phyloP scores from a whole-genome alignment of 352 stramenopile genomes.

The Globisporangium recalcitrans region DNA sequence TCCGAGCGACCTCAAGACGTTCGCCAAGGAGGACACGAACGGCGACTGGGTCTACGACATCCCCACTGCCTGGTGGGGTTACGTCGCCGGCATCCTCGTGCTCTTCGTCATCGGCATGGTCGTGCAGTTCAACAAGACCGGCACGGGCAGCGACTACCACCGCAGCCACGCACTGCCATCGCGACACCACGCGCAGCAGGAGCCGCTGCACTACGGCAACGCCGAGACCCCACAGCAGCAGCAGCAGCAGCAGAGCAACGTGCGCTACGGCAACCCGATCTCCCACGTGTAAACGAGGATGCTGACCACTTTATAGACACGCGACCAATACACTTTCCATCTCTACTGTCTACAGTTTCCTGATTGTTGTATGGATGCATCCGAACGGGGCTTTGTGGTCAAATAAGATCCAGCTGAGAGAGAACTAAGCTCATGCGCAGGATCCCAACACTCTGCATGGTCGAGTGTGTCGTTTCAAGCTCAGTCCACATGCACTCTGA shows the following conservation, averaged over 20 bases:
- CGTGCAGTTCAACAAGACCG: conserved; percentile 63
- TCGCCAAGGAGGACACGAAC: conserved; percentile 30
- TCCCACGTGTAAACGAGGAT: conserved; percentile 9
- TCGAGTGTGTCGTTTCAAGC: not conserved
- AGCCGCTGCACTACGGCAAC: conserved; percentile 1
- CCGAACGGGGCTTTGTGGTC: too few relatives aligned
- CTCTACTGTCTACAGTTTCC: not conserved
- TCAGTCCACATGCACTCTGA: not conserved
- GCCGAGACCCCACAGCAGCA: conserved; percentile 11
- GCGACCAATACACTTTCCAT: not conserved
- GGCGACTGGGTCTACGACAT: conserved; percentile 49
- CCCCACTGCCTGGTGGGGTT: conserved; percentile 54
- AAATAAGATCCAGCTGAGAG: too few relatives aligned
- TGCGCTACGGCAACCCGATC: conserved; percentile 16
- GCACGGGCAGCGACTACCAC: conserved; percentile 20
- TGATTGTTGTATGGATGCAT: too few relatives aligned
- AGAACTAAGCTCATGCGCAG: not conserved
- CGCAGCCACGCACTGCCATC: conserved; percentile 8
- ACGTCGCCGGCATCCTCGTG: conserved; percentile 45
- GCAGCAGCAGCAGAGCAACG: conserved; percentile 9
- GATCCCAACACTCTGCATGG: not conserved
- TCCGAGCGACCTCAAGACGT: conserved; percentile 43
- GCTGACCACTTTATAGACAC: not conserved
- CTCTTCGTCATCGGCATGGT: conserved; percentile 46
- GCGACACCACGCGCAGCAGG: not conserved